Percentiles rank a stretch among this genome's conserved stretches.
These are phyloP conservation scores for Grosmannia penicillata DNA, from an alignment of 2,329 filamentous ascomycete genomes.

Conservation along the genomic window DNA sequence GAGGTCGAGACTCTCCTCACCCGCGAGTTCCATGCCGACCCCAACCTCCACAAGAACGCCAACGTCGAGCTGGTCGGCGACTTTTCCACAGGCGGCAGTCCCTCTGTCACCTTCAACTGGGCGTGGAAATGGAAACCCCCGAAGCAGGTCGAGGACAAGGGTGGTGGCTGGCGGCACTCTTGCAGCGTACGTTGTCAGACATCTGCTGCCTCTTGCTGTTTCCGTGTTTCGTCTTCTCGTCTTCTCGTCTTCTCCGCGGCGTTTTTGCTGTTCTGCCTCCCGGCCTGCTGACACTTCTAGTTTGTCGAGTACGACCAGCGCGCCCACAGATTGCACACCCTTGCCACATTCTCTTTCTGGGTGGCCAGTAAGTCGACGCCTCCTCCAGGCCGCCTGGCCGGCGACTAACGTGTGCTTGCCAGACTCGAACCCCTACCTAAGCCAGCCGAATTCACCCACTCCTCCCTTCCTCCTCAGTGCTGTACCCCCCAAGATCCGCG, in stretches of 20 bases:
- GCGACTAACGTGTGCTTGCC: neutral
- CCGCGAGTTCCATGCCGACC: slow-evolving; percentile 89
- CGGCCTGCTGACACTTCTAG: slow-evolving; percentile 27
- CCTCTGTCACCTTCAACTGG: slow-evolving; percentile 84
- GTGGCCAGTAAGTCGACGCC: slow-evolving; percentile 56
- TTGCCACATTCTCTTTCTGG: slow-evolving; percentile 92
- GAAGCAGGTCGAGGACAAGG: slow-evolving; percentile 63
- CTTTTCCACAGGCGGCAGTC: slow-evolving; percentile 67
- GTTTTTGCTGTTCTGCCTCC: neutral
- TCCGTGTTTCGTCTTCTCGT: too few relatives aligned
- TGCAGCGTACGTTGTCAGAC: slow-evolving; percentile 53
- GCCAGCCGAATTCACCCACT: slow-evolving; percentile 50
- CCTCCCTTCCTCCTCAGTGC: slow-evolving; percentile 59
- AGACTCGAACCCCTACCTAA: slow-evolving; percentile 30
- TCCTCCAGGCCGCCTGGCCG: too few relatives aligned
- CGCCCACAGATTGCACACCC: slow-evolving; percentile 72
- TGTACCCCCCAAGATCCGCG: slow-evolving; percentile 55
- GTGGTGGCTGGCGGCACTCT: slow-evolving; percentile 87
- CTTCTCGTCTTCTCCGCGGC: neutral
- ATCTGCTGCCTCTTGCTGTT: neutral
- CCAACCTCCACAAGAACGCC: slow-evolving; percentile 91
- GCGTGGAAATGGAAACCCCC: slow-evolving; percentile 95
- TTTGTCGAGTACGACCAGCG: slow-evolving; percentile 96
- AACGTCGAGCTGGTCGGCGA: slow-evolving; percentile 95
- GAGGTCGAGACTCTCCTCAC: slow-evolving; percentile 92